A percentile compares a stretch with the other conserved stretches of the same genome.
phyloP scores from a whole-genome alignment of 78 protist species.

The slime mould (Dictyostelium discoideum) region DNA sequence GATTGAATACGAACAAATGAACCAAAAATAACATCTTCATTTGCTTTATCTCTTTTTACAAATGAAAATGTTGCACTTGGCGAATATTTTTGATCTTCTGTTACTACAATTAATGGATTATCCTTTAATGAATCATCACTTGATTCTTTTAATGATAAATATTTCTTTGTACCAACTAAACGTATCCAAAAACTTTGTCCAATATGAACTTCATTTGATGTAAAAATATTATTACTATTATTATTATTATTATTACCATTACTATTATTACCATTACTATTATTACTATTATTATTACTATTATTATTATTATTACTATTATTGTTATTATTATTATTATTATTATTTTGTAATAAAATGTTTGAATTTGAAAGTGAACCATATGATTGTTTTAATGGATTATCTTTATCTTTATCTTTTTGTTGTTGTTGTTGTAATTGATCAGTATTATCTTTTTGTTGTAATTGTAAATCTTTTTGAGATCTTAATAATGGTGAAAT shows the following conservation, averaged over 20 bases:
- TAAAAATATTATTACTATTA: background rate
- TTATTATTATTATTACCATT: background rate
- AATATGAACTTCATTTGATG: constrained; percentile 17
- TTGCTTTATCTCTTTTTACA: constrained; percentile 27
- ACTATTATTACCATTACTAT: background rate
- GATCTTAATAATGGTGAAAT: constrained; percentile 1
- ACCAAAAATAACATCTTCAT: constrained; percentile 48
- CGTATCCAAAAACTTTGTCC: constrained; percentile 59
- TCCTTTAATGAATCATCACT: background rate
- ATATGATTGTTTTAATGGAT: background rate
- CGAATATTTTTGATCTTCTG: constrained; percentile 44
- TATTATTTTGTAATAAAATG: background rate
- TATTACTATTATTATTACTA: background rate
- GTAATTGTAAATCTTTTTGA: background rate
- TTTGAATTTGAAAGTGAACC: background rate
- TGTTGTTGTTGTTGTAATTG: too few relatives aligned
- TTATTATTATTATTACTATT: too few relatives aligned
- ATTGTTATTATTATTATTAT: too few relatives aligned
- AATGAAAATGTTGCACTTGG: constrained; percentile 59
- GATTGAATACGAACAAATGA: constrained; percentile 75
- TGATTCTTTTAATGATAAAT: constrained; percentile 31
- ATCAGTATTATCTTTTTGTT: background rate
- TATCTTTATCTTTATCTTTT: background rate
- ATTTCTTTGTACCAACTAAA: constrained; percentile 48
- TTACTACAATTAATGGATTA: background rate